These are phyloP conservation scores for Lentinula aciculospora DNA, from an alignment of 768 basidiomycete species.

Conservation along the genomic window DNA sequence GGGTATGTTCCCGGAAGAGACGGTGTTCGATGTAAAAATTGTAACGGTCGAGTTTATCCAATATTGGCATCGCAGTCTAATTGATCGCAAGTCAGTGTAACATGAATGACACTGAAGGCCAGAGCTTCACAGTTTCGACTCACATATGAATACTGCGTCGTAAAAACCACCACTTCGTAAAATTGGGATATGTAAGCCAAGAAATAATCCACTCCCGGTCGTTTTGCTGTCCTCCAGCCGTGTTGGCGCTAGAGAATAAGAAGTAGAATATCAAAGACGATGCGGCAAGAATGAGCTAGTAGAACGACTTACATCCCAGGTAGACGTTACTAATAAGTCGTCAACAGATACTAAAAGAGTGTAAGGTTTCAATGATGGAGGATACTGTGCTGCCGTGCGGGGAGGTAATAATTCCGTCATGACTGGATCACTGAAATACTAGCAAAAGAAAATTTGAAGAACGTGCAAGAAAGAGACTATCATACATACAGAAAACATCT, in stretches of 20 bases:
- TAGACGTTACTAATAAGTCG: slow-evolving; percentile 84
- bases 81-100: slow-evolving; percentile 1
- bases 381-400: slow-evolving; percentile 47
- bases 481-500: slow-evolving; percentile 62
- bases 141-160: slow-evolving; percentile 84
- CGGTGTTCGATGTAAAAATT: slow-evolving; percentile 84
- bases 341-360: slow-evolving; percentile 90
- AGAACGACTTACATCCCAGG: slow-evolving; percentile 82
- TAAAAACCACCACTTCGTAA: slow-evolving; percentile 97
- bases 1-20: slow-evolving; percentile 90
- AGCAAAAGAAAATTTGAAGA: slow-evolving; percentile 3
- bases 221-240: slow-evolving; percentile 97
- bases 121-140: slow-evolving; percentile 32
- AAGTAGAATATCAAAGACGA: neutral
- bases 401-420: slow-evolving; percentile 92
- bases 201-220: slow-evolving; percentile 98
- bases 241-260: slow-evolving; percentile 60
- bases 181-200: slow-evolving; percentile 95
- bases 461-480: neutral
- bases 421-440: slow-evolving; percentile 92
- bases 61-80: slow-evolving; percentile 81
- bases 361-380: slow-evolving; percentile 84
- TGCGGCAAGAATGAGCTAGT: neutral
- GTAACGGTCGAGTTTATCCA: slow-evolving; percentile 94
- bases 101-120: neutral